phyloP scores from a whole-genome alignment of 768 basidiomycete genomes.

The Tremella yokohamensis region DNA sequence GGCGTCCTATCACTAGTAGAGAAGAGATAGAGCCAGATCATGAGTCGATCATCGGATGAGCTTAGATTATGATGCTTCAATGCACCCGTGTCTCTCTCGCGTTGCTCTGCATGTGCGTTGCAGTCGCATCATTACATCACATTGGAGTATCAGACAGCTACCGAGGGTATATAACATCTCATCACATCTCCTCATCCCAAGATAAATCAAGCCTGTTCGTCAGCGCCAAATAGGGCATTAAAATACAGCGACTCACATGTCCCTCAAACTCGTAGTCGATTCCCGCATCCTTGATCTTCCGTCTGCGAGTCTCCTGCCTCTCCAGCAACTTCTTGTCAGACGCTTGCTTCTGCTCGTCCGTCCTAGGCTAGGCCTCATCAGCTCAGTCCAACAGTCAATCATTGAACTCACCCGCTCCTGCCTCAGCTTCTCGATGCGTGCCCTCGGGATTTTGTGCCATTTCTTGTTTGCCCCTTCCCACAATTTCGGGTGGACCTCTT shows the following conservation, averaged over 20 bases:
- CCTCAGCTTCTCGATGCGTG: slow-evolving; percentile 64
- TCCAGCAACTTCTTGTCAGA: slow-evolving; percentile 68
- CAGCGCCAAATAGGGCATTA: background rate
- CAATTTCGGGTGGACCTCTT: slow-evolving; percentile 83
- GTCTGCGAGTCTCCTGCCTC: slow-evolving; percentile 72
- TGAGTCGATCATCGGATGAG: no score
- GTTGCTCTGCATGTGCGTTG: no score
- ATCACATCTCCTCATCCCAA: background rate
- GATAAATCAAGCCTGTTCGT: background rate
- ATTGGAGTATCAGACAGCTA: no score
- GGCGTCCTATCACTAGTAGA: background rate
- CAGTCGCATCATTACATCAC: no score
- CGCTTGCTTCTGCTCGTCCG: slow-evolving; percentile 64
- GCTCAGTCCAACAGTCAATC: background rate
- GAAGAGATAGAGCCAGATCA: no score
- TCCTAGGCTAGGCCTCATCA: slow-evolving; percentile 60
- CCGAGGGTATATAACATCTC: background rate
- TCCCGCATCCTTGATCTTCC: slow-evolving; percentile 71
- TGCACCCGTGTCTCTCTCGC: no score
- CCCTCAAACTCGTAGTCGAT: slow-evolving; percentile 84
- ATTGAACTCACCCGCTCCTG: slow-evolving; percentile 72
- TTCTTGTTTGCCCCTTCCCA: slow-evolving; percentile 98
- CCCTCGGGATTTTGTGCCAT: slow-evolving; percentile 72
- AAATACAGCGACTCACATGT: slow-evolving; percentile 62
- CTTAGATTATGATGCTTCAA: no score